phyloP scores from a whole-genome alignment of 495 filamentous ascomycete species.

The Ascodesmis nigricans region DNA sequence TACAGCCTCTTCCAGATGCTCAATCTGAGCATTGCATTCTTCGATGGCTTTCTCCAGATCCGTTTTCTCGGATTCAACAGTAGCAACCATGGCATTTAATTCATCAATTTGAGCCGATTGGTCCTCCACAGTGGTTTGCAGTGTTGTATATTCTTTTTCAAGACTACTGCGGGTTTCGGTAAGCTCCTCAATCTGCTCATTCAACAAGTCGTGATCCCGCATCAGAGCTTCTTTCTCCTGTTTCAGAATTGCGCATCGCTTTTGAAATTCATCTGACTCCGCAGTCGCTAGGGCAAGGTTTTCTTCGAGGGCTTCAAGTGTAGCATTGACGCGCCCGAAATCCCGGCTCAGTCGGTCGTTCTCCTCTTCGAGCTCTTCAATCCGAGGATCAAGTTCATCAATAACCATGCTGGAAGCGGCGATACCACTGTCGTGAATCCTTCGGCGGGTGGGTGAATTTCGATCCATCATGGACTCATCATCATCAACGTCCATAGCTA shows the following conservation, averaged over 20 bases:
- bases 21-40: constrained; percentile 1
- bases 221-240: constrained; percentile 6
- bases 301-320: constrained; percentile 12
- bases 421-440: constrained; percentile 2
- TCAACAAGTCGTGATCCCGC: constrained; percentile 8
- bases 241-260: constrained; percentile 3
- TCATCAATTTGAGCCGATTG: constrained; percentile 5
- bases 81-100: constrained; percentile 2
- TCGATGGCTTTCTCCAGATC: constrained; percentile 4
- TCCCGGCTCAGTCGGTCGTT: constrained; percentile 11
- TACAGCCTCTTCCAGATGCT: constrained; percentile 4
- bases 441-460: constrained; percentile 4
- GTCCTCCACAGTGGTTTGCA: no score
- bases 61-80: constrained; percentile 1
- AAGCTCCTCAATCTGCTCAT: constrained; percentile 6
- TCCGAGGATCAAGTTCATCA: constrained; percentile 2
- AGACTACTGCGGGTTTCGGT: no score
- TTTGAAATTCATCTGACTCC: constrained; percentile 4
- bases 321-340: constrained; percentile 6
- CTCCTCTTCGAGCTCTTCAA: constrained; percentile 10
- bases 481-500: constrained; percentile 7
- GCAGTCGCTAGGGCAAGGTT: constrained; percentile 2
- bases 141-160: no score
- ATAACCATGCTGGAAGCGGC: not conserved
- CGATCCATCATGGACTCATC: no score